Evolutionary conservation across 306 rosid species (phyloP).

Genomic region (Lagenaria siceraria): DNA sequence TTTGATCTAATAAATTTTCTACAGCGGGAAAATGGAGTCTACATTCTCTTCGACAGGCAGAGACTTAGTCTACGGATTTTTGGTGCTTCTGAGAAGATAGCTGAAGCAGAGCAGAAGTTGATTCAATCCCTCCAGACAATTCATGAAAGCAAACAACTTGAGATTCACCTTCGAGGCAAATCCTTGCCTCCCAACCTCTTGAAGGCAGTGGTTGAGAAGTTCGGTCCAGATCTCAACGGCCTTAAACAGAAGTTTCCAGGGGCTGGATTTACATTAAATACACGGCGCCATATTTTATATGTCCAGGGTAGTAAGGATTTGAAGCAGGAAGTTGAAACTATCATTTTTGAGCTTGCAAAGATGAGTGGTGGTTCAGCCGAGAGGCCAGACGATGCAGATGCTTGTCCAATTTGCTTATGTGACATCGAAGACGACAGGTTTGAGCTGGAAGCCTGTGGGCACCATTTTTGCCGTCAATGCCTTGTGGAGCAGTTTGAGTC

Average conservation of each 20-base stretch:
- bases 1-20: slow-evolving; percentile 29
- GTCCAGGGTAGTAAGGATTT: slow-evolving; percentile 50
- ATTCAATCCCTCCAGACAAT: slow-evolving; percentile 41
- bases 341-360: slow-evolving; percentile 34
- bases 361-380: slow-evolving; percentile 21
- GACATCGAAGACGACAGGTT: slow-evolving; percentile 58
- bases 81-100: slow-evolving; percentile 46
- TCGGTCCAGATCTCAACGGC: slow-evolving; percentile 74
- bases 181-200: slow-evolving; percentile 62
- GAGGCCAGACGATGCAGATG: slow-evolving; percentile 23
- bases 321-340: slow-evolving; percentile 56
- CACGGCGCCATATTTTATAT: slow-evolving; percentile 36
- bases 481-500: slow-evolving; percentile 81
- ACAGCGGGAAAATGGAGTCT: slow-evolving; percentile 58
- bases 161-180: slow-evolving; percentile 55
- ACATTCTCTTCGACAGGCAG: slow-evolving; percentile 53
- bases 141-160: slow-evolving; percentile 54
- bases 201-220: slow-evolving; percentile 66
- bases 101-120: slow-evolving; percentile 43
- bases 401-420: slow-evolving; percentile 83
- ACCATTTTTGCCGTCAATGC: slow-evolving; percentile 54
- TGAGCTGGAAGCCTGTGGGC: slow-evolving; percentile 66
- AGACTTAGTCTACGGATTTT: slow-evolving; percentile 42
- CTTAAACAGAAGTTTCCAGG: slow-evolving; percentile 65
- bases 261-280: slow-evolving; percentile 46